Percentiles rank a stretch among this genome's conserved stretches.
These are phyloP conservation scores for Fusarium compactum DNA, from an alignment of 2,329 filamentous ascomycete genomes.

Conservation along the genomic window DNA sequence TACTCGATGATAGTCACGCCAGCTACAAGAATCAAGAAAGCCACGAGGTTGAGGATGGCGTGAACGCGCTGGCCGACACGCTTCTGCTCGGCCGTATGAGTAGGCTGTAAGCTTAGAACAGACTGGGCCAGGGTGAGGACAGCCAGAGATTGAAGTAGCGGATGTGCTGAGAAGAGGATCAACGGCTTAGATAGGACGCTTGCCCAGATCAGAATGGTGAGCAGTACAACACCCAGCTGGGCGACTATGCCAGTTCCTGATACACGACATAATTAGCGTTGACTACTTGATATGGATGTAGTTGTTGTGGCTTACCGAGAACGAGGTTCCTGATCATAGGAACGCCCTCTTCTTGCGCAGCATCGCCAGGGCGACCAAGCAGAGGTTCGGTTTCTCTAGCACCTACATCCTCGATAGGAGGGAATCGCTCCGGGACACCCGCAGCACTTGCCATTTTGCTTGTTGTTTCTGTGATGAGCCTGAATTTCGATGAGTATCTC, in stretches of 20 bases:
- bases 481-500: background rate
- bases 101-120: constrained; percentile 88
- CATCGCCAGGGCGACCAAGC: constrained; percentile 74
- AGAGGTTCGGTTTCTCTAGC: constrained; percentile 58
- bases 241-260: constrained; percentile 84
- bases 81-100: constrained; percentile 82
- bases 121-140: constrained; percentile 82
- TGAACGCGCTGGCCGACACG: constrained; percentile 70
- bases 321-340: constrained; percentile 78
- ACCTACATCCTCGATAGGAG: constrained; percentile 45
- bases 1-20: constrained; percentile 80
- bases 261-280: constrained; percentile 6
- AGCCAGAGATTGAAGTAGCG: constrained; percentile 76
- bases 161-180: constrained; percentile 90
- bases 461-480: background rate
- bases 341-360: constrained; percentile 73
- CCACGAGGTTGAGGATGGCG: constrained; percentile 75
- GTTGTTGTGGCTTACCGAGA: constrained; percentile 67
- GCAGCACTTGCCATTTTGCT: constrained; percentile 75
- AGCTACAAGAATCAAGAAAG: constrained; percentile 70
- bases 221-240: constrained; percentile 81
- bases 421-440: constrained; percentile 68
- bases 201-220: constrained; percentile 82
- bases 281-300: background rate
- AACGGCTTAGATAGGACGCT: constrained; percentile 76